Percentiles rank a stretch among this genome's conserved stretches.
phyloP scores from a whole-genome alignment of 164 flowering plant genomes.

The Saururus chinensis region DNA sequence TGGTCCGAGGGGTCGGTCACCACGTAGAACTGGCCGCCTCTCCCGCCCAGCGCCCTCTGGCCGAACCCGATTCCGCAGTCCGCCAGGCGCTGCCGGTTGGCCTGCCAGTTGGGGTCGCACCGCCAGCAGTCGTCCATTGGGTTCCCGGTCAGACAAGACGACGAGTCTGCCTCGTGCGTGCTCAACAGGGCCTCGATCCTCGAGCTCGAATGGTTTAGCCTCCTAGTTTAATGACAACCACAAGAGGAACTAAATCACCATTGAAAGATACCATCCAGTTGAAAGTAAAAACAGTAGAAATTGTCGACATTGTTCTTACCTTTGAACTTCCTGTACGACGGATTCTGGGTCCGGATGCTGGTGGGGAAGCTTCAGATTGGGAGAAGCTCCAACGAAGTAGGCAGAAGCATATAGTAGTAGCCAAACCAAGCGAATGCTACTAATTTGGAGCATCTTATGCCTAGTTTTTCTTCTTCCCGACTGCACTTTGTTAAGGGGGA shows the following conservation, averaged over 20 bases:
- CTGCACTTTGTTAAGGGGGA: background rate
- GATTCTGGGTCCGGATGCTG: constrained; percentile 58
- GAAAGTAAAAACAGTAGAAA: background rate
- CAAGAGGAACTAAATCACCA: background rate
- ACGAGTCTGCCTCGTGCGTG: constrained; percentile 7
- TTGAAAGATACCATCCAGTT: background rate
- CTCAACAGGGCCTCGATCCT: constrained; percentile 8
- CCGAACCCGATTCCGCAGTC: constrained; percentile 80
- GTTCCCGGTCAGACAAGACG: constrained; percentile 46
- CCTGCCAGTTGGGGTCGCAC: constrained; percentile 58
- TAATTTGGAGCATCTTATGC: background rate
- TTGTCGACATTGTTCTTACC: constrained; percentile 16
- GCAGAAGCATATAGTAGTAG: background rate
- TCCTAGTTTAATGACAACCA: constrained; percentile 22
- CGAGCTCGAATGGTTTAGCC: constrained; percentile 32
- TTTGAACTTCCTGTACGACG: constrained; percentile 37
- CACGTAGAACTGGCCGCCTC: constrained; percentile 24
- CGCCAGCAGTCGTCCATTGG: constrained; percentile 83
- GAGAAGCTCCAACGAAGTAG: background rate
- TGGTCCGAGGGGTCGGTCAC: constrained; percentile 70
- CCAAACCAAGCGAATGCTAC: background rate
- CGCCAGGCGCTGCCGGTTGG: constrained; percentile 56
- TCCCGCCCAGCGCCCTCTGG: constrained; percentile 36
- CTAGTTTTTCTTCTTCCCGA: background rate
- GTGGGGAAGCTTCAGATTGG: constrained; percentile 16